phyloP scores from a whole-genome alignment of 2,329 filamentous ascomycete genomes.

The Seiridium unicorne region DNA sequence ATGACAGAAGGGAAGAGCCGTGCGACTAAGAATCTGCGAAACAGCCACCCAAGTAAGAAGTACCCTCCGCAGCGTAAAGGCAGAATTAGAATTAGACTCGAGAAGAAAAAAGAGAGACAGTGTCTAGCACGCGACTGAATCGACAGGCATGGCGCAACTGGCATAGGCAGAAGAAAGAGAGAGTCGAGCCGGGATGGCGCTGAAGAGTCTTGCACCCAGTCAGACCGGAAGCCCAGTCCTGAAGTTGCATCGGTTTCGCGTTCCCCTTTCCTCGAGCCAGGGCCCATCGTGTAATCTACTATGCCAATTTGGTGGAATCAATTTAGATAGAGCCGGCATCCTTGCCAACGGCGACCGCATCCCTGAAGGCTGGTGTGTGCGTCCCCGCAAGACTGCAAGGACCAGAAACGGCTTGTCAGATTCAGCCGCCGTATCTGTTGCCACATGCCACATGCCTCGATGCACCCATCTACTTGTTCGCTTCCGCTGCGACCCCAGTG shows the following conservation, averaged over 20 bases:
- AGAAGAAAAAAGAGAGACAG: conserved; percentile 2
- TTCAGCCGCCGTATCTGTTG: neutral
- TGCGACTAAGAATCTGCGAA: neutral
- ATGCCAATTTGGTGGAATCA: conserved; percentile 7
- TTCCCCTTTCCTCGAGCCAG: conserved; percentile 1
- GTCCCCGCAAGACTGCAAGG: neutral
- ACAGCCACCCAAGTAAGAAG: neutral
- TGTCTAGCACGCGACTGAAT: conserved; percentile 1
- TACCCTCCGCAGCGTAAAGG: neutral
- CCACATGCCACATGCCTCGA: neutral
- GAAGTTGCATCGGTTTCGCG: conserved; percentile 2
- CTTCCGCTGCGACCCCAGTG: neutral
- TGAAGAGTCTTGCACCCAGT: neutral
- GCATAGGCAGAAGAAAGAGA: neutral
- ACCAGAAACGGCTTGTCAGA: neutral
- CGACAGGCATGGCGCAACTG: neutral
- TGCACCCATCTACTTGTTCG: neutral
- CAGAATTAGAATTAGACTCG: neutral
- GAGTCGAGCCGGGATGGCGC: neutral
- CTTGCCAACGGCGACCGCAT: neutral
- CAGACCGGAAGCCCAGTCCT: neutral
- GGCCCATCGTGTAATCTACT: conserved; percentile 1
- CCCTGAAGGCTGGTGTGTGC: conserved; percentile 1
- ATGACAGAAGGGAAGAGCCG: neutral
- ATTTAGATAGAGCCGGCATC: conserved; percentile 7